A percentile compares a stretch with the other conserved stretches of the same genome.
These are phyloP conservation scores for Solanum chiquidenum DNA, from an alignment of 257 asterid species.

Conservation along the genomic window DNA sequence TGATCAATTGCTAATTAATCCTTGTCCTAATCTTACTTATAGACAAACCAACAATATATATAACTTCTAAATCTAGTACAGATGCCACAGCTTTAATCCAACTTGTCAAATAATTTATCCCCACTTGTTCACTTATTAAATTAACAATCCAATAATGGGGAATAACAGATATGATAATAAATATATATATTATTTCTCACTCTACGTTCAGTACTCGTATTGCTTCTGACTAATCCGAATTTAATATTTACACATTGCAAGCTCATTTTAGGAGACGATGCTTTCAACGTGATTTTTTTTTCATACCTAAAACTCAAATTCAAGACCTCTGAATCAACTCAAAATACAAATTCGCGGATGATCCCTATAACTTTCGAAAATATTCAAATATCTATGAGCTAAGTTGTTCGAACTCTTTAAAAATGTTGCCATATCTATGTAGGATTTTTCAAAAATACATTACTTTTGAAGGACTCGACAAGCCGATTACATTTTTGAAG, in stretches of 20 bases:
- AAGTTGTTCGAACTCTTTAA: background rate
- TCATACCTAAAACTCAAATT: background rate
- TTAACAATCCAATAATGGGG: background rate
- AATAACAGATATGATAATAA: too few species aligned
- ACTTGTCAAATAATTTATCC: background rate
- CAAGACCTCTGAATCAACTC: background rate
- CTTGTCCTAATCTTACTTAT: background rate
- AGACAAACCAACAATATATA: background rate
- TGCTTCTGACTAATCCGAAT: too few species aligned
- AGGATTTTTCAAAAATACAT: background rate
- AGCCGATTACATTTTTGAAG: background rate
- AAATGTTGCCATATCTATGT: background rate
- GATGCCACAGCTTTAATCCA: background rate
- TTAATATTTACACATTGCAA: too few species aligned
- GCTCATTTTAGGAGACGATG: background rate
- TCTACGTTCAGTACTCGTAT: accelerated
- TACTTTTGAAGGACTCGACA: background rate
- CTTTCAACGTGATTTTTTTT: too few species aligned
- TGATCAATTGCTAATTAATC: background rate
- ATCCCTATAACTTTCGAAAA: background rate
- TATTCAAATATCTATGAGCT: background rate
- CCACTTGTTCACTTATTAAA: background rate
- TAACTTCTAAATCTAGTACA: background rate
- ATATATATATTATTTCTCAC: too few species aligned
- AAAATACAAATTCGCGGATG: too few species aligned